A percentile compares a stretch with the other conserved stretches of the same genome.
Evolutionary conservation across 257 asterid genomes (phyloP).

Genomic region (Solanum virginianum): DNA sequence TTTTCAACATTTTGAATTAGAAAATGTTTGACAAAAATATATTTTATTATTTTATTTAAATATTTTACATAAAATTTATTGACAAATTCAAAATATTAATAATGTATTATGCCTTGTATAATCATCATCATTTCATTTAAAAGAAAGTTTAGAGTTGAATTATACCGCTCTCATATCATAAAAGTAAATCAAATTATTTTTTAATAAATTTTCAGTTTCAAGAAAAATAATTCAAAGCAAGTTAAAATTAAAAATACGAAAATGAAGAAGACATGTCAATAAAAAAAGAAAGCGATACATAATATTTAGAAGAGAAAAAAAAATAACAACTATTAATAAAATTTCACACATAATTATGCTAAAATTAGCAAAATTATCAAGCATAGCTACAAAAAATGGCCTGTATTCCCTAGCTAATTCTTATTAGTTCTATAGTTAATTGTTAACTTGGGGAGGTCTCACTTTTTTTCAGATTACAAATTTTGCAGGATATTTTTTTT

Average conservation of each 20-base stretch:
- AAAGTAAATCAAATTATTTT: too few relatives aligned
- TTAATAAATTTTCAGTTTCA: rapidly evolving
- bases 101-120: too few relatives aligned
- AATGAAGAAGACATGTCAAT: neutral
- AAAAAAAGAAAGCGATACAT: neutral
- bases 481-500: neutral
- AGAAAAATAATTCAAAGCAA: too few relatives aligned
- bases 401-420: neutral
- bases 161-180: too few relatives aligned
- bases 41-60: too few relatives aligned
- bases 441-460: neutral
- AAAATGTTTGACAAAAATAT: too few relatives aligned
- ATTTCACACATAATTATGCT: neutral
- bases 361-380: neutral
- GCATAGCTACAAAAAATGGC: neutral
- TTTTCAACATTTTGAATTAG: too few relatives aligned
- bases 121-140: too few relatives aligned
- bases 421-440: neutral
- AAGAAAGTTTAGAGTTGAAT: too few relatives aligned
- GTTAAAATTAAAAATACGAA: too few relatives aligned
- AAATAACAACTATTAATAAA: neutral
- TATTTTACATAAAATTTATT: too few relatives aligned
- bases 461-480: neutral
- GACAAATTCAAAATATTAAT: too few relatives aligned
- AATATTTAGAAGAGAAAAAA: neutral